Evolutionary conservation across 2,329 filamentous ascomycete species (phyloP), one percentile per base, ranked within the genome.

Genomic region (Aspergillus neoniger): DNA sequence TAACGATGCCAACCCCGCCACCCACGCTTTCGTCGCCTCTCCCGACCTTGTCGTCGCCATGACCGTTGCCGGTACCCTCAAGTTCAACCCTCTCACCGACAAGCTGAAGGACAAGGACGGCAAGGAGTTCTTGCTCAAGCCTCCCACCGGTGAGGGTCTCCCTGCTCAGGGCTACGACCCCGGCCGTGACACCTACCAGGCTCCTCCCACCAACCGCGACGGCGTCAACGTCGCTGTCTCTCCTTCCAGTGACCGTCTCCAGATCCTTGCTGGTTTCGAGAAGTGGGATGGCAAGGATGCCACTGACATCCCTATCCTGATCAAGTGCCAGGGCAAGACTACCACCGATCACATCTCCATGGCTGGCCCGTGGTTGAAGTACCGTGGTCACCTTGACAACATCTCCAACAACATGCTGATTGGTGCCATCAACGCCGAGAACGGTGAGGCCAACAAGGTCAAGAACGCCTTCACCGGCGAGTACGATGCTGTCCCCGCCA

Each of bases 361-460:
- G 91, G 93, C 92, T 69, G 92, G 93, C 68, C 92, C 93, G 64
- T 96, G 93, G 93, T 85, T 98, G 79, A 97, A 97, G 86, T 98
- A 97, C 87, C 92, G 94, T 86, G 94, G 94, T 65, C 94, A 98
- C 78, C 86, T 98, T 74, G 94, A 97, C 87, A 98, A 98, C 87
- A 97, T 98, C 83, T 97, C 93, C 77, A 97, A 98, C 88, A 98
- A 98, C 87, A 96, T 97, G 92, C 82, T 98, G 79, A 97, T 98
- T 72, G 94, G 94, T 83, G 95, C 95, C 74, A 91, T 92, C 82
- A 99, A 97, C 83, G 88, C 90, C 73, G 93, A 91, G 75, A 99
- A 98, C 81, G 92, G 89, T 63, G 92, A 98, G 85, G 93, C 92
- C 73, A 99, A 99, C 88, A 96, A 96, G 86, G 84, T 99, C 79